Conservation (phyloP, 2,329 filamentous ascomycete genomes). For the Aspergillus hortae region DNA sequence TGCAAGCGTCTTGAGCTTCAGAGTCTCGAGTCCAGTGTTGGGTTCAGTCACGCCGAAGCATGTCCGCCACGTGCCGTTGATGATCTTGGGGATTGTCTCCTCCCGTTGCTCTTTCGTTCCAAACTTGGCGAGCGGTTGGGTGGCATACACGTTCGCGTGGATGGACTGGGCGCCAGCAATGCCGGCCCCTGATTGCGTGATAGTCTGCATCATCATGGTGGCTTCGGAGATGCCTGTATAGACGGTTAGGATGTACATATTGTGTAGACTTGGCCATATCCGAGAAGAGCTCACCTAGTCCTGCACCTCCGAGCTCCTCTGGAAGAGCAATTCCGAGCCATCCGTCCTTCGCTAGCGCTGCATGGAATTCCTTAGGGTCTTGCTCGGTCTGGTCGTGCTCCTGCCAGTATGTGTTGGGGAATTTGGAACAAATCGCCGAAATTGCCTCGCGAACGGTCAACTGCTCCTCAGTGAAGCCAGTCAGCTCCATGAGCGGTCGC, state of each 20-base stretch:
- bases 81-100: slow-evolving; percentile 65
- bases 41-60: slow-evolving; percentile 88
- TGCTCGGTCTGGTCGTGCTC: slow-evolving; percentile 66
- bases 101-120: slow-evolving; percentile 63
- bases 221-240: slow-evolving; percentile 64
- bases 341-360: slow-evolving; percentile 68
- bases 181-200: slow-evolving; percentile 69
- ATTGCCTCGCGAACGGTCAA: slow-evolving; percentile 69
- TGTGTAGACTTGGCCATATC: no score
- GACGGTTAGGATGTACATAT: slow-evolving; percentile 21
- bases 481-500: slow-evolving; percentile 63
- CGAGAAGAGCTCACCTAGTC: slow-evolving; percentile 48
- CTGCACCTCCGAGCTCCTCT: slow-evolving; percentile 69
- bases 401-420: slow-evolving; percentile 72
- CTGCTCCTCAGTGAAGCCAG: slow-evolving; percentile 70
- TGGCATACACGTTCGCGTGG: slow-evolving; percentile 56
- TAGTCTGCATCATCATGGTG: slow-evolving; percentile 83
- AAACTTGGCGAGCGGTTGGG: slow-evolving; percentile 70
- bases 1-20: slow-evolving; percentile 66
- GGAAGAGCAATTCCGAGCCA: slow-evolving; percentile 81
- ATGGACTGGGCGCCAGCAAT: slow-evolving; percentile 65
- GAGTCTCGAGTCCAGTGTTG: slow-evolving; percentile 73
- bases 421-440: slow-evolving; percentile 64
- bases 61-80: slow-evolving; percentile 66
- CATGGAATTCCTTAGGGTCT: slow-evolving; percentile 73